Conservation (phyloP, 345 rosid species). For the Isatis tinctoria region DNA sequence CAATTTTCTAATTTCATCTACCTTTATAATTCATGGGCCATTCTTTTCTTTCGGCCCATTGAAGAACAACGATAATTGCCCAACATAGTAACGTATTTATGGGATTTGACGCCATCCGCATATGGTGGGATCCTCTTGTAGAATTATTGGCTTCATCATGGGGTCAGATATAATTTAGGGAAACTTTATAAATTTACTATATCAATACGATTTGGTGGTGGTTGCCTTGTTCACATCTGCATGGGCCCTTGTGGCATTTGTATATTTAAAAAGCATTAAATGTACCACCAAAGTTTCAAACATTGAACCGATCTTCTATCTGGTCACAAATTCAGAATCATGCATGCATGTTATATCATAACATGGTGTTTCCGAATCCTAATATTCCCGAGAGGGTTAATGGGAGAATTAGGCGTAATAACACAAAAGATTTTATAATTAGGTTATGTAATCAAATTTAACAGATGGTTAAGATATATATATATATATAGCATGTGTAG, state of each 20-base stretch:
- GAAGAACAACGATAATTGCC: background rate
- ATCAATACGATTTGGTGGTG: background rate
- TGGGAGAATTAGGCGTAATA: too few relatives aligned
- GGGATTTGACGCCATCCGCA: background rate
- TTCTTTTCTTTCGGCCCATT: background rate
- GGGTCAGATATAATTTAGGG: background rate
- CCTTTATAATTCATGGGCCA: background rate
- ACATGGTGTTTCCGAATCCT: too few relatives aligned
- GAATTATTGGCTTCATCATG: background rate
- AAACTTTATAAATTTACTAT: too few relatives aligned
- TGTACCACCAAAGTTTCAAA: background rate
- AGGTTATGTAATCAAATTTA: too few relatives aligned
- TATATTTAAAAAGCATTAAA: background rate
- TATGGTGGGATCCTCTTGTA: background rate
- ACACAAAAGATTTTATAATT: too few relatives aligned
- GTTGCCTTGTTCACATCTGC: background rate
- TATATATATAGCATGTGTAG: too few relatives aligned
- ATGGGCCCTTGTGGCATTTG: background rate
- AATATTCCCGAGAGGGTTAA: too few relatives aligned
- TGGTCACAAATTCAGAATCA: background rate
- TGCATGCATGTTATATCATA: background rate
- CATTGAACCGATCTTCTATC: background rate
- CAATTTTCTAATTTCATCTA: background rate
- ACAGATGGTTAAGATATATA: too few relatives aligned
- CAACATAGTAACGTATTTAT: background rate